Evolutionary conservation across 2,329 filamentous ascomycete species (phyloP), one percentile per base, ranked within the genome.

Genomic region (Talaromyces sp.): DNA sequence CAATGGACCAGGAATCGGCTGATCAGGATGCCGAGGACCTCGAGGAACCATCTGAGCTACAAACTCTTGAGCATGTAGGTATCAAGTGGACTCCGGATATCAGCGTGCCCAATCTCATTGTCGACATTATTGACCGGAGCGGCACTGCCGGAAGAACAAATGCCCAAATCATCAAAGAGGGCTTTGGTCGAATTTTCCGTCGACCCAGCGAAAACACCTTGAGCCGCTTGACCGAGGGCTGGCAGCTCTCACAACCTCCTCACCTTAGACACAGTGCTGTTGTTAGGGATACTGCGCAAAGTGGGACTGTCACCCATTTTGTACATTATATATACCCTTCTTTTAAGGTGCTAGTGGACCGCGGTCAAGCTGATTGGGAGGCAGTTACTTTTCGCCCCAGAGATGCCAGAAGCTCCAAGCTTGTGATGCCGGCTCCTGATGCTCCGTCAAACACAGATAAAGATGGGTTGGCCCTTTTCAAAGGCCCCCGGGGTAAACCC

Each of bases 191-290:
- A 9, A 81, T 84, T 66, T 86, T 82, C 72, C 79, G 78, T 59
- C 76, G 84, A 56, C 82, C 84, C 0, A 68, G 85, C 33, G 85
- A 88, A 67, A 78, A 80, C 33, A 73, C 80, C 23, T 68, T 87
- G 27, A 72, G 72, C 56, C 80, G 83, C 30, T 66, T 88, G 42
- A 82, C 82, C 1, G 81, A 85, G 61, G 75, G 79, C 60, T 87
- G 85, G 81, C 80, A 85, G 59, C 67, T 81, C 16, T 83, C 82
- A n/a, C 86, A 88, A 66, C 85, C 85, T 28, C 72, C 75, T 3
- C 80, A 86, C 68, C 75, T 87, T 27, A 80, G 82, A 18, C 84
- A 87, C 67, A 72, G 86, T 16, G 78, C 82, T 10, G 75, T 88
- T 33, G 78, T 87, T 36, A 76, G 84, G 63, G 84, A 87, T 60